Evolutionary conservation across 1,284 basidiomycete species (phyloP).

Genomic region (Calocybe gambosa): DNA sequence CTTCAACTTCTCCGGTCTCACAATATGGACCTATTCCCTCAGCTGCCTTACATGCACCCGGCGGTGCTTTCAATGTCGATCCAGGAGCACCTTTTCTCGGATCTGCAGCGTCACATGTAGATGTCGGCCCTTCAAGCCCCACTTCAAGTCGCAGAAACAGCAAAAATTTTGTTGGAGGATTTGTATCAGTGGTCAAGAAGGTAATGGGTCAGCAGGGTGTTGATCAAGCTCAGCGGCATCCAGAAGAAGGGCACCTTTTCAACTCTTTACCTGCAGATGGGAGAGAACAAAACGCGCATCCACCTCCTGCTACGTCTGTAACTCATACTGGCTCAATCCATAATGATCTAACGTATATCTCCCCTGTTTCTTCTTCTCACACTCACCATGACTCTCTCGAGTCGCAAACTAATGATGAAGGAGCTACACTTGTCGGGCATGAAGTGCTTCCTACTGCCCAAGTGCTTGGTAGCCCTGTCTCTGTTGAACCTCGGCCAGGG

Average conservation of each 20-base stretch:
- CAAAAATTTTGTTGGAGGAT: slow-evolving; percentile 21
- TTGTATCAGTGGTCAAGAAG: slow-evolving; percentile 22
- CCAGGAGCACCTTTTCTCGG: slow-evolving; percentile 24
- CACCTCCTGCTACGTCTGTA: not conserved
- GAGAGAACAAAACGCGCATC: not conserved
- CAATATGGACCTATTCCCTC: slow-evolving; percentile 16
- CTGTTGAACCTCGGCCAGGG: slow-evolving; percentile 20
- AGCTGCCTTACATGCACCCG: slow-evolving; percentile 17
- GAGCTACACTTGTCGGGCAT: slow-evolving; percentile 19
- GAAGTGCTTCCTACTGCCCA: slow-evolving; percentile 11
- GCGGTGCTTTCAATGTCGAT: slow-evolving; percentile 24
- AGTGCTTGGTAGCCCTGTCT: slow-evolving; percentile 15
- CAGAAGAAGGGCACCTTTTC: slow-evolving; percentile 8
- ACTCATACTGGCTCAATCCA: slow-evolving; percentile 1
- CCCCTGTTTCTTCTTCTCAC: slow-evolving; percentile 13
- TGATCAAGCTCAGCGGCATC: slow-evolving; percentile 8
- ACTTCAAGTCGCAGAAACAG: slow-evolving; percentile 8
- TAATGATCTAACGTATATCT: not conserved
- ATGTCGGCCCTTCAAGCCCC: not conserved
- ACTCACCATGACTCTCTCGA: slow-evolving; percentile 10
- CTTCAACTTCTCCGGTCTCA: slow-evolving; percentile 4
- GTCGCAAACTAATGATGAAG: slow-evolving; percentile 12
- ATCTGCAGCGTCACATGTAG: not conserved
- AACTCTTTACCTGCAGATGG: slow-evolving; percentile 6
- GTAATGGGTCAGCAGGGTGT: slow-evolving; percentile 17